Conservation (phyloP, 441 rosid species). For the Pelargonium fulgidum region DNA sequence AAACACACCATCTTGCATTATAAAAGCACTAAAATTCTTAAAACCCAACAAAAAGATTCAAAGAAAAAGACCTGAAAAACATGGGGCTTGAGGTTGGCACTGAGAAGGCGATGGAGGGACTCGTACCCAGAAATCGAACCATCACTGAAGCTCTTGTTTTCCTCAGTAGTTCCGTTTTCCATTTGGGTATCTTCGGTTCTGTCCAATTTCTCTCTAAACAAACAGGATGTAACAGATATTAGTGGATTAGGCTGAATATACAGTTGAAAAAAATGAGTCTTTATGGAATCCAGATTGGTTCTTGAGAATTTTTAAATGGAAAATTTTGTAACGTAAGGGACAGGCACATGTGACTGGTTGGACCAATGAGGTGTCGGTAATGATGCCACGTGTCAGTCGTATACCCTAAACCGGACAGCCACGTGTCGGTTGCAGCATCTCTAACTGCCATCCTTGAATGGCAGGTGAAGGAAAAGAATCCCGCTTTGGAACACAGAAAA, state of each 20-base stretch:
- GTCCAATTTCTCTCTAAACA: slow-evolving; percentile 19
- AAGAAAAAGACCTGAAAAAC: slow-evolving; percentile 52
- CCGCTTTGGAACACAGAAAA: slow-evolving; percentile 12
- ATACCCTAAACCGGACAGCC: background rate
- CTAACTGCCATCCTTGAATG: slow-evolving; percentile 22
- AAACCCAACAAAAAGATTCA: background rate
- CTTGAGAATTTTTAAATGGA: too few relatives aligned
- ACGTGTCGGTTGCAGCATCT: slow-evolving; percentile 12
- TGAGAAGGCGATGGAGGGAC: slow-evolving; percentile 64
- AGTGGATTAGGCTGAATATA: background rate
- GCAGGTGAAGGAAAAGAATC: slow-evolving; percentile 35
- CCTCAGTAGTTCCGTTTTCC: slow-evolving; percentile 23
- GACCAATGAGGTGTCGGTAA: background rate
- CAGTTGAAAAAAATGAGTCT: background rate
- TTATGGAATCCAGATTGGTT: too few relatives aligned
- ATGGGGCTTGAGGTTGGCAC: slow-evolving; percentile 65
- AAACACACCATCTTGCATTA: background rate
- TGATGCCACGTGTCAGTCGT: background rate
- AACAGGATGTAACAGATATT: background rate
- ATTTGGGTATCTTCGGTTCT: slow-evolving; percentile 16
- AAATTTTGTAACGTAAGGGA: background rate
- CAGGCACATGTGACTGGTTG: background rate
- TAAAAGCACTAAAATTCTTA: too few relatives aligned
- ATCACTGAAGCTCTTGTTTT: slow-evolving; percentile 24
- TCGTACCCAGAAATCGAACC: slow-evolving; percentile 78